These are phyloP conservation scores for Hibiscus tridactylites DNA, from an alignment of 345 rosid genomes.

Conservation along the genomic window DNA sequence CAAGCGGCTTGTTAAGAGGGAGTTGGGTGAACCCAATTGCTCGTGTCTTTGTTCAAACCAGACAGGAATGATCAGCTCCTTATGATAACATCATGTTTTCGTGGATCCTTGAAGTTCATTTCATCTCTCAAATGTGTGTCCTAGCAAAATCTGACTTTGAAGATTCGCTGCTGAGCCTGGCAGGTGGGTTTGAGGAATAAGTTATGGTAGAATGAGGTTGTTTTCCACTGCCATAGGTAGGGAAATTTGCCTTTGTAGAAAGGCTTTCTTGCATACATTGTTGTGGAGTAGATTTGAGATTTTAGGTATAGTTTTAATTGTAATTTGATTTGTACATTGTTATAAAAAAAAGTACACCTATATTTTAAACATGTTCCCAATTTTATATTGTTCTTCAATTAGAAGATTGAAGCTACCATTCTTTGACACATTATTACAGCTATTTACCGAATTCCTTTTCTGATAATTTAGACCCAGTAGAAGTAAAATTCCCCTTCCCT, in stretches of 20 bases:
- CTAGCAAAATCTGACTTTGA: neutral
- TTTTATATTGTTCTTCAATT: too few relatives aligned
- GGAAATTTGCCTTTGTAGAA: neutral
- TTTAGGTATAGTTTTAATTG: neutral
- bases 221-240: neutral
- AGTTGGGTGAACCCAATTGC: constrained; percentile 50
- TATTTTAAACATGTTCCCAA: neutral
- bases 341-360: neutral
- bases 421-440: too few relatives aligned
- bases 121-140: neutral
- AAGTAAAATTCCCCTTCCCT: too few relatives aligned
- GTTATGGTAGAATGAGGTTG: neutral
- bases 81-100: constrained; percentile 17
- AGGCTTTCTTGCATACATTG: neutral
- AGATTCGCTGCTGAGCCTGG: neutral
- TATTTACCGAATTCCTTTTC: too few relatives aligned
- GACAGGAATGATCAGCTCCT: constrained; percentile 39
- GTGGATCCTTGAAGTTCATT: neutral
- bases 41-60: constrained; percentile 73
- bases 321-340: constrained; percentile 15
- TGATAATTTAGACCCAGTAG: too few relatives aligned
- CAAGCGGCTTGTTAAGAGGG: constrained; percentile 59
- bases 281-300: neutral
- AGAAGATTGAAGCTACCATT: too few relatives aligned
- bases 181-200: constrained; percentile 5